Base-by-base conservation (phyloP, 768 basidiomycete genomes). In the Vararia minispora region DNA sequence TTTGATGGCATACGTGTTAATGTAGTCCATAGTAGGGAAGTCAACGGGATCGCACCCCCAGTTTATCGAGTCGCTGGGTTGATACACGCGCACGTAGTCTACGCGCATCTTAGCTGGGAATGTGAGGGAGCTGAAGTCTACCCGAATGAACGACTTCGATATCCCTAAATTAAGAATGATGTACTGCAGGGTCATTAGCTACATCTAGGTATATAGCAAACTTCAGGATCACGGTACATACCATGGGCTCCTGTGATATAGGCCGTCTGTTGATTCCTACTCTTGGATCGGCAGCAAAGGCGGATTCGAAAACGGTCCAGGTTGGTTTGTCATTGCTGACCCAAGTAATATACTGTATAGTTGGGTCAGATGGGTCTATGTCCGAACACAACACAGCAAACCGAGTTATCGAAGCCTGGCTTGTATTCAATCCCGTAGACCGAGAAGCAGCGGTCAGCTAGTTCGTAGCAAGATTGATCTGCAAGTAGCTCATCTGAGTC, bases 51-150 rank as follows among this genome's bases (percentile, higher is more conserved):
- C 82, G 47, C 77, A 80, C 12, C 79, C 75, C 26, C 75, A 59
- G 45, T 76, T 76, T 45, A 63, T 58, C 8, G 54, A 48, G 40
- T 60, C 56, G 36, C 63, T 56, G 18, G 62, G 60, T 48, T 81
- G 80, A 49, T 80, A 83, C 11, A 94, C 82, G 2, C 90, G 73
- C 40, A 92, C 75, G 42, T 76, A 92, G 52, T 94, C 90, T 35
- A 91, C 61, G 39, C 62, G 62, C 81, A 91, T 79, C 13, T 56
- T 62, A n/a, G 77, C 58, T 4, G 59, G 59, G 53, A 76, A 77
- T 16, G 53, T 56, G 16, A 80, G 54, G 41, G 76, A 58, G 2
- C 53, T 59, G 31, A 71, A 60, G 43, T 80, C 75, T 43, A 79
- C 69, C 5, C 50, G 45, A 33, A 74, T 76, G 50, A 81, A 81